phyloP scores from a whole-genome alignment of 345 rosid species.

The Trapa bicornis region DNA sequence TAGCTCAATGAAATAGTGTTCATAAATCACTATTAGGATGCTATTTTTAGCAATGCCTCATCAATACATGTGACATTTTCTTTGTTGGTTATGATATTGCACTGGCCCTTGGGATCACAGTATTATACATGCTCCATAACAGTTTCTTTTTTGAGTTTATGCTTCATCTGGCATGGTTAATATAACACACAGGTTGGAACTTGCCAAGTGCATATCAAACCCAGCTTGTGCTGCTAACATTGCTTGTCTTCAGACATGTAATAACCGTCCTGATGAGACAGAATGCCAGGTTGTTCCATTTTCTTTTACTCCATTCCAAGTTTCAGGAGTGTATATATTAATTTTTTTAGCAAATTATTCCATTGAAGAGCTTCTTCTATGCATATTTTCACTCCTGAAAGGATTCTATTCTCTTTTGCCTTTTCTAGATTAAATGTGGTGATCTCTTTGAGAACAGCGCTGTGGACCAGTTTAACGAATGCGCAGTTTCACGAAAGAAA shows the following conservation, averaged over 20 bases:
- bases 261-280: slow-evolving; percentile 84
- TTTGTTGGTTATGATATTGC: not conserved
- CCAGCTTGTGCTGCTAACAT: slow-evolving; percentile 89
- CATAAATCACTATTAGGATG: not conserved
- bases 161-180: not conserved
- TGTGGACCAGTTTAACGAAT: slow-evolving; percentile 87
- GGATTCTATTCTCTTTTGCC: not conserved
- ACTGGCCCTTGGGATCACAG: not conserved
- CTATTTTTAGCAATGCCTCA: not conserved
- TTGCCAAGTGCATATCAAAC: slow-evolving; percentile 80
- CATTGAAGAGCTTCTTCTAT: not conserved
- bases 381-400: not conserved
- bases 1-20: not conserved
- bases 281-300: slow-evolving; percentile 69
- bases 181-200: slow-evolving; percentile 55
- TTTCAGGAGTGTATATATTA: too few species aligned
- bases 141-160: slow-evolving; percentile 7
- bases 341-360: not conserved
- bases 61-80: not conserved
- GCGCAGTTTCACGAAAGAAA: slow-evolving; percentile 86
- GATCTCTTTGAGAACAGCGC: slow-evolving; percentile 75
- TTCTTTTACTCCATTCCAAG: not conserved
- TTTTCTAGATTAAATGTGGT: slow-evolving; percentile 77
- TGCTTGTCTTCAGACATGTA: slow-evolving; percentile 94
- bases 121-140: not conserved